Evolutionary conservation across 306 rosid species (phyloP).

Genomic region (Acacia melanoxylon): DNA sequence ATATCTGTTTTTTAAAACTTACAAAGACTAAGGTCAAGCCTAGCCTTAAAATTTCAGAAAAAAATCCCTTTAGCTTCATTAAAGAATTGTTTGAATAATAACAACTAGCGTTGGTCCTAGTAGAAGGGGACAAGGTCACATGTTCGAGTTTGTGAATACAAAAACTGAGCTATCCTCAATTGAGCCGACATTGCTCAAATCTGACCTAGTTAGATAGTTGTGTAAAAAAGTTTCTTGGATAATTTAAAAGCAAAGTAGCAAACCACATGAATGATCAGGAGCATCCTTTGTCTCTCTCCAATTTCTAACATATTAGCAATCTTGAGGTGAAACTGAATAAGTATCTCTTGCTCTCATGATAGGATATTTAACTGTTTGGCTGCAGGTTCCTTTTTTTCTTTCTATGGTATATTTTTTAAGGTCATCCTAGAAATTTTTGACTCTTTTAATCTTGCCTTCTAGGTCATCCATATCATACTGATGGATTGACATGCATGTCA

Average conservation of each 20-base stretch:
- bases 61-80: not conserved
- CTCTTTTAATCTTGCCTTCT: slow-evolving; percentile 29
- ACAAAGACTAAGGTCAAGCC: not conserved
- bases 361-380: slow-evolving; percentile 3
- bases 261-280: not conserved
- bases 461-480: slow-evolving; percentile 86
- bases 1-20: not conserved
- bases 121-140: too few species aligned
- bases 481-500: slow-evolving; percentile 81
- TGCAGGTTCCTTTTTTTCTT: not conserved
- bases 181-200: too few species aligned
- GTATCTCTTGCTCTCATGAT: slow-evolving; percentile 8
- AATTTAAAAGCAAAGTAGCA: not conserved
- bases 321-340: slow-evolving; percentile 5
- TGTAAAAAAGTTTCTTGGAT: not conserved
- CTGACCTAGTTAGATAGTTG: too few species aligned
- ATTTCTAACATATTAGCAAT: not conserved
- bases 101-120: too few species aligned
- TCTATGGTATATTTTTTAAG: not conserved
- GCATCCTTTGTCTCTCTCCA: not conserved
- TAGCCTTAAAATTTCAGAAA: not conserved
- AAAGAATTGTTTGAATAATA: not conserved
- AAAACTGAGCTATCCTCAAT: too few species aligned
- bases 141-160: too few species aligned
- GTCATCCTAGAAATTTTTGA: not conserved